phyloP scores from a whole-genome alignment of 805 yeast species.

The Wickerhamomyces sydowiorum region DNA sequence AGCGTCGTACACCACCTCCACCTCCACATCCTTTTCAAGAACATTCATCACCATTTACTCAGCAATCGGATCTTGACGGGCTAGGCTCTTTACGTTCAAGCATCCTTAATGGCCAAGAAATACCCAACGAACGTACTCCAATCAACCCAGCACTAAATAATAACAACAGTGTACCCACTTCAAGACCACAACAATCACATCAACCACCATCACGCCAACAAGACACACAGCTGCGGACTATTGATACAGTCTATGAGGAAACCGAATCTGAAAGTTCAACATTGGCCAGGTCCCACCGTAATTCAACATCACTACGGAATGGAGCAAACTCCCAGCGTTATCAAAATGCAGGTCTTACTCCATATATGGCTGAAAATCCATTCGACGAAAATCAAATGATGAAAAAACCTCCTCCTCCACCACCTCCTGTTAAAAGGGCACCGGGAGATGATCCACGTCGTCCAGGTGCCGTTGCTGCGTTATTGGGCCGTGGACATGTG shows the following conservation, averaged over 20 bases:
- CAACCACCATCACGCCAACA: background rate
- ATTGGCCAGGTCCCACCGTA: background rate
- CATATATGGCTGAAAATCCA: conserved; percentile 11
- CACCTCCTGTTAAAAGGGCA: conserved; percentile 12
- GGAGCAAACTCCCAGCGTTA: conserved; percentile 8
- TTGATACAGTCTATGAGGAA: conserved; percentile 24
- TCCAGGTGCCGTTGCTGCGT: background rate
- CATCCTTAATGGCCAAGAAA: conserved; percentile 8
- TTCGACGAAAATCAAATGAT: conserved; percentile 9
- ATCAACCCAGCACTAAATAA: background rate
- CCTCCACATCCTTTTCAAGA: background rate
- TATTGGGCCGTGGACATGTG: background rate
- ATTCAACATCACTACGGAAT: background rate
- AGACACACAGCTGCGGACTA: conserved; percentile 6
- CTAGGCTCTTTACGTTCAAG: conserved; percentile 8
- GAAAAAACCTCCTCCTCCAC: conserved; percentile 13
- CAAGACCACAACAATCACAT: background rate
- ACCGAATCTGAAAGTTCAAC: conserved; percentile 11
- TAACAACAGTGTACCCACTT: conserved; percentile 1
- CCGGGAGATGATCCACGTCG: background rate
- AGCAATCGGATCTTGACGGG: conserved; percentile 4
- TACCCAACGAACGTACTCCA: conserved; percentile 1
- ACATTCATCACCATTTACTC: background rate
- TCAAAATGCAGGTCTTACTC: conserved; percentile 13
- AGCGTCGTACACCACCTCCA: background rate